Conservation (phyloP, 306 rosid genomes). For the Medicago arabica region DNA sequence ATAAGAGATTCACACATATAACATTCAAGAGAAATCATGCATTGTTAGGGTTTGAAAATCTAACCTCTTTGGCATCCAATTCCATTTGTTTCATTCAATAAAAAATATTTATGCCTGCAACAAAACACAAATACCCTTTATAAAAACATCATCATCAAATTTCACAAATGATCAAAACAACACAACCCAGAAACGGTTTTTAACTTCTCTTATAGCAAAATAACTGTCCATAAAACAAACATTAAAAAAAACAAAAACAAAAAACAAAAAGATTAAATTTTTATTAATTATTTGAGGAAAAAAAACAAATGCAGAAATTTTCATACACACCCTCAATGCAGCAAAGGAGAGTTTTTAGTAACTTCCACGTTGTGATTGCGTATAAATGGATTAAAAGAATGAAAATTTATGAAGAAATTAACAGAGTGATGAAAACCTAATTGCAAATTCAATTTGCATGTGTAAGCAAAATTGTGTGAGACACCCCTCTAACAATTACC, state of each 20-base stretch:
- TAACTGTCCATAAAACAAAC: slow-evolving; percentile 37
- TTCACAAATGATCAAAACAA: slow-evolving; percentile 38
- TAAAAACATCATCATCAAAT: slow-evolving; percentile 40
- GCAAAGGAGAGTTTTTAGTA: slow-evolving; percentile 41
- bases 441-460: slow-evolving; percentile 50
- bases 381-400: slow-evolving; percentile 40
- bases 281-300: neutral
- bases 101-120: slow-evolving; percentile 55
- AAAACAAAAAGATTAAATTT: neutral
- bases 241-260: neutral
- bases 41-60: slow-evolving; percentile 49
- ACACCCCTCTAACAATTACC: slow-evolving; percentile 37
- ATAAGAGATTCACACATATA: slow-evolving; percentile 37
- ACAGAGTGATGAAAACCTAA: slow-evolving; percentile 44
- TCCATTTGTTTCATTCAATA: slow-evolving; percentile 67
- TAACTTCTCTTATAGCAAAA: slow-evolving; percentile 40
- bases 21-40: slow-evolving; percentile 28
- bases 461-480: slow-evolving; percentile 43
- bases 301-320: slow-evolving; percentile 39
- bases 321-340: slow-evolving; percentile 50
- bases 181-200: slow-evolving; percentile 43
- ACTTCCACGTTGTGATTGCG: slow-evolving; percentile 53
- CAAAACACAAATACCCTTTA: slow-evolving; percentile 41
- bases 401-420: slow-evolving; percentile 35
- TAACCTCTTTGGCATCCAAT: slow-evolving; percentile 66